Evolutionary conservation across 2,329 filamentous ascomycete species (phyloP).

Genomic region (Pseudocercospora vitis): DNA sequence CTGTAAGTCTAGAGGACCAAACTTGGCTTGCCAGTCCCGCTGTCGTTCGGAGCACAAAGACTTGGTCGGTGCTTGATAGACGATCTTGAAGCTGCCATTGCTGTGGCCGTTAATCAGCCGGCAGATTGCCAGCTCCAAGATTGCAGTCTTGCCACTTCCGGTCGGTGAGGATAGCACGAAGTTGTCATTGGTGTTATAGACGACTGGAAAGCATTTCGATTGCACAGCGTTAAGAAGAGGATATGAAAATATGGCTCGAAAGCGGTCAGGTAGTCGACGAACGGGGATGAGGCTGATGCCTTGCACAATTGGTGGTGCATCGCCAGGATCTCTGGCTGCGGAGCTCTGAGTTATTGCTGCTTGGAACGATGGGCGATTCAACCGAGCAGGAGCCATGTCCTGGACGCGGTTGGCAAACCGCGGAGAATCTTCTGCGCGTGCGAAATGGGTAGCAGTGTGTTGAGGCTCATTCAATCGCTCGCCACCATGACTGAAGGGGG

Average conservation of each 20-base stretch:
- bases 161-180: slow-evolving; percentile 79
- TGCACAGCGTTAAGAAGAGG: slow-evolving; percentile 78
- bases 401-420: too few species aligned
- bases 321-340: not conserved
- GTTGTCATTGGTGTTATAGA: slow-evolving; percentile 71
- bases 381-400: not conserved
- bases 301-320: slow-evolving; percentile 48
- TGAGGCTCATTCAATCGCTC: not conserved
- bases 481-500: not conserved
- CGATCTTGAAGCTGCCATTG: slow-evolving; percentile 69
- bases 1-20: slow-evolving; percentile 63
- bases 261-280: slow-evolving; percentile 65
- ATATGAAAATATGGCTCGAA: slow-evolving; percentile 70
- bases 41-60: slow-evolving; percentile 75
- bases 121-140: slow-evolving; percentile 81
- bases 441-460: too few species aligned
- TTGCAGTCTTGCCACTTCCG: slow-evolving; percentile 79
- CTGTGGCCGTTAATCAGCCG: slow-evolving; percentile 60
- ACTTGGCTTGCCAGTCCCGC: slow-evolving; percentile 76
- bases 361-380: not conserved
- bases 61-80: slow-evolving; percentile 84
- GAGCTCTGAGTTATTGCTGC: too few species aligned
- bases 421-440: too few species aligned
- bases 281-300: slow-evolving; percentile 62
- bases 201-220: slow-evolving; percentile 69